Base-by-base conservation (phyloP, 768 basidiomycete genomes). In the Phylloporus sp. region DNA sequence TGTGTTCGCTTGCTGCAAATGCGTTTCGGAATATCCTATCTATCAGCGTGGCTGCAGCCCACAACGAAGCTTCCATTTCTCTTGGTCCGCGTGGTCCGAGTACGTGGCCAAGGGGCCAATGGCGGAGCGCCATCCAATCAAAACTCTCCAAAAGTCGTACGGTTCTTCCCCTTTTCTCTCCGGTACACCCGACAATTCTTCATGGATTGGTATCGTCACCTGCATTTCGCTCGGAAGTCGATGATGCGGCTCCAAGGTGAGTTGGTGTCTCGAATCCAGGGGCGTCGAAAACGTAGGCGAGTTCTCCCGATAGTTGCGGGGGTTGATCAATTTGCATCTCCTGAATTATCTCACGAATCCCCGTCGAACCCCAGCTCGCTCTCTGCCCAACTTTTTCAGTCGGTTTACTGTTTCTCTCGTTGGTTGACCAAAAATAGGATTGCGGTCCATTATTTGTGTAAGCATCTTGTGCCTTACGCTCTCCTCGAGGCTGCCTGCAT, bases 401-500 rank as follows among this genome's bases (percentile, higher is more conserved):
- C 24, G 17, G 36, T 42, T 27, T 6, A 2, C 35, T n/a, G n/a
- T 15, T 11, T 23, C 27, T 15, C 36, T 29, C 13, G 37, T 48
- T 57, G 20, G 34, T 21, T 21, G 32, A 23, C 34, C 5, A 29
- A 38, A 37, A 34, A 21, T 39, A 26, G 7, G 14, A 11, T 34
- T 15, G 22, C 24, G 24, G 20, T 6, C 27, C 24, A 18, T 22
- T 31, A 42, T 35, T 58, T 47, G 35, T 2, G 47, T 61, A 51
- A 53, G 53, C 18, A 28, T 4, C 6, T 20, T 10, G 44, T 46
- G 13, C 52, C 59, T 54, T 49, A 37, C 20, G 49, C 42, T 26
- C 28, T 46, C 59, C 58, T 45, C 47, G 46, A 52, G 58, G 58
- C 43, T 7, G 32, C 50, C 57, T 47, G 43, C 39, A 17, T 49